Conservation (phyloP, 148 eudicot species). For the Bassia scoparia region DNA sequence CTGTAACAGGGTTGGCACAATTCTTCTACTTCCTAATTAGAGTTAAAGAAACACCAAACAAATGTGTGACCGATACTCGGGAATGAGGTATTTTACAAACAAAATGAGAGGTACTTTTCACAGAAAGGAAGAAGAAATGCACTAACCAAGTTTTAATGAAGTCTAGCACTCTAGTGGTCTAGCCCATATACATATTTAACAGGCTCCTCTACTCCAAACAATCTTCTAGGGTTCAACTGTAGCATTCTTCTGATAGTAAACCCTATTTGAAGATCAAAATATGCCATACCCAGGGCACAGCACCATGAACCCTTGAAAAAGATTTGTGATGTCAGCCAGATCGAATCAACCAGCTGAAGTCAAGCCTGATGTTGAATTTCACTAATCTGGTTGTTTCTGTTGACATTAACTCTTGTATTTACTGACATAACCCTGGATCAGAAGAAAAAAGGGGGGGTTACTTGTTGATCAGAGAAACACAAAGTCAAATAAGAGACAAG, state of each 20-base stretch:
- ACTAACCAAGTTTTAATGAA: slow-evolving; percentile 19
- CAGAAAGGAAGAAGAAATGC: slow-evolving; percentile 18
- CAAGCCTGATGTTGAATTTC: neutral
- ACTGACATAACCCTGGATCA: slow-evolving; percentile 85
- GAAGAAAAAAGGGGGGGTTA: neutral
- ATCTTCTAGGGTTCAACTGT: slow-evolving; percentile 16
- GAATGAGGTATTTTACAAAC: slow-evolving; percentile 17
- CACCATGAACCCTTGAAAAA: slow-evolving; percentile 10
- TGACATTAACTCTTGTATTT: slow-evolving; percentile 52
- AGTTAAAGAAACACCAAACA: slow-evolving; percentile 5
- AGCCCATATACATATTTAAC: slow-evolving; percentile 21
- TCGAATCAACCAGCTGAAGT: neutral
- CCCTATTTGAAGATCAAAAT: slow-evolving; percentile 1
- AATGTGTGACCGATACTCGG: slow-evolving; percentile 1
- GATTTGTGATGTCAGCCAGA: neutral
- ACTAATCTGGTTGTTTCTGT: neutral
- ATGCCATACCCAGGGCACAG: slow-evolving; percentile 9
- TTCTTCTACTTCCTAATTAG: neutral
- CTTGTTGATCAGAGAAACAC: neutral
- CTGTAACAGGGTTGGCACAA: neutral
- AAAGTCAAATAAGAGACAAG: neutral
- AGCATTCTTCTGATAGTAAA: slow-evolving; percentile 13
- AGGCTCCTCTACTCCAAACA: slow-evolving; percentile 11
- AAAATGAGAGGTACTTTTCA: neutral
- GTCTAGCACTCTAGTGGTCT: too few relatives aligned